These are phyloP conservation scores for Primulina huaijiensis DNA, from an alignment of 257 asterid genomes.

Conservation along the genomic window DNA sequence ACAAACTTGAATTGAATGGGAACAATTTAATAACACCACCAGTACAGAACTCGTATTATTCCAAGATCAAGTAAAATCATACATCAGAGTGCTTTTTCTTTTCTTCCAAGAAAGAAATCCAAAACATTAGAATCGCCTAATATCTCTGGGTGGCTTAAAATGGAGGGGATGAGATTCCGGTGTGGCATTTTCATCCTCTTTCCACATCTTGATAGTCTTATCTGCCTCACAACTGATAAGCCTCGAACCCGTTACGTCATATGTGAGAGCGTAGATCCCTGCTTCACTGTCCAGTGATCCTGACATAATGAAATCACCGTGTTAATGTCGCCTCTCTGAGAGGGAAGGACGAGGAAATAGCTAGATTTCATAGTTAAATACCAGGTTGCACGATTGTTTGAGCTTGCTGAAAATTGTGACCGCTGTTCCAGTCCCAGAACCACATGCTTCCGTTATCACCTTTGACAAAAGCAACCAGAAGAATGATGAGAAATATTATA, in stretches of 20 bases:
- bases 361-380: constrained; percentile 22
- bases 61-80: neutral
- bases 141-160: constrained; percentile 90
- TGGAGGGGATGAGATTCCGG: constrained; percentile 90
- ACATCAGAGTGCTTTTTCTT: too few relatives aligned
- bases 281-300: constrained; percentile 98
- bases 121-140: constrained; percentile 60
- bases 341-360: neutral
- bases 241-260: constrained; percentile 74
- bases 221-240: constrained; percentile 92
- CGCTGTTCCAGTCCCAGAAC: constrained; percentile 99
- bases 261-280: constrained; percentile 72
- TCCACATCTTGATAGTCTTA: constrained; percentile 98
- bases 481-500: constrained; percentile 12
- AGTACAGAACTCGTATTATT: neutral
- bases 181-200: constrained; percentile 80
- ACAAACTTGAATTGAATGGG: neutral
- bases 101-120: neutral
- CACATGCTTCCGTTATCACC: constrained; percentile 98
- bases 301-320: constrained; percentile 19
- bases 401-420: constrained; percentile 95
- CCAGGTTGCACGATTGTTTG: constrained; percentile 98
- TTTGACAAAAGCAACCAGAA: constrained; percentile 25
- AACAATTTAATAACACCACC: neutral
- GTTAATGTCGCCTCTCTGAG: neutral